Evolutionary conservation across 768 basidiomycete genomes (phyloP).

Genomic region (Atractiella rhizophila): DNA sequence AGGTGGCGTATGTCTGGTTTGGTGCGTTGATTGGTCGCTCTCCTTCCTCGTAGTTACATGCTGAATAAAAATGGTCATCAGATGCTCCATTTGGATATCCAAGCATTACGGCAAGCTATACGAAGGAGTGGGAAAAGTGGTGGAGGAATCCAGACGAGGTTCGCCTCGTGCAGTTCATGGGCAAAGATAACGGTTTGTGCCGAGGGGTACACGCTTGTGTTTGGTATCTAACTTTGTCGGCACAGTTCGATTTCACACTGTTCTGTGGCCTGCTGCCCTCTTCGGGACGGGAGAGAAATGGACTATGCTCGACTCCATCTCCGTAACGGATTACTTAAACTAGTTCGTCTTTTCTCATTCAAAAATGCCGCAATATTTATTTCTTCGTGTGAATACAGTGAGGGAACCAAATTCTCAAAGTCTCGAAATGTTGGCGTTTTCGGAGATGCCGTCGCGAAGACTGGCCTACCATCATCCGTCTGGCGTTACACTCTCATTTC

Average conservation of each 20-base stretch:
- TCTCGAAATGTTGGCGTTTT: constrained; percentile 91
- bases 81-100: constrained; percentile 92
- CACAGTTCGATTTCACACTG: constrained; percentile 77
- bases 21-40: constrained; percentile 19
- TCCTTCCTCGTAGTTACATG: not conserved
- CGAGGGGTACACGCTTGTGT: constrained; percentile 1
- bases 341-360: not conserved
- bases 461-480: constrained; percentile 74
- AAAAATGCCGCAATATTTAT: constrained; percentile 93
- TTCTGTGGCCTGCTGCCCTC: constrained; percentile 75
- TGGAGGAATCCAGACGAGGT: constrained; percentile 84
- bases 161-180: constrained; percentile 93
- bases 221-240: not conserved
- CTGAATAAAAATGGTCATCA: constrained; percentile 31
- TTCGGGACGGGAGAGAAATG: constrained; percentile 71
- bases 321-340: constrained; percentile 54
- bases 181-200: constrained; percentile 49
- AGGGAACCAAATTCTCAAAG: constrained; percentile 97
- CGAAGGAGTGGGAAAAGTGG: constrained; percentile 83
- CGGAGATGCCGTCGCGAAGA: constrained; percentile 75
- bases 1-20: constrained; percentile 96
- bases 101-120: constrained; percentile 89
- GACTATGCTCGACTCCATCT: constrained; percentile 82
- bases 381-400: too few species aligned
- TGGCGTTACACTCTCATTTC: constrained; percentile 93